phyloP scores from a whole-genome alignment of 495 filamentous ascomycete genomes.

The Talaromyces stipitatus region DNA sequence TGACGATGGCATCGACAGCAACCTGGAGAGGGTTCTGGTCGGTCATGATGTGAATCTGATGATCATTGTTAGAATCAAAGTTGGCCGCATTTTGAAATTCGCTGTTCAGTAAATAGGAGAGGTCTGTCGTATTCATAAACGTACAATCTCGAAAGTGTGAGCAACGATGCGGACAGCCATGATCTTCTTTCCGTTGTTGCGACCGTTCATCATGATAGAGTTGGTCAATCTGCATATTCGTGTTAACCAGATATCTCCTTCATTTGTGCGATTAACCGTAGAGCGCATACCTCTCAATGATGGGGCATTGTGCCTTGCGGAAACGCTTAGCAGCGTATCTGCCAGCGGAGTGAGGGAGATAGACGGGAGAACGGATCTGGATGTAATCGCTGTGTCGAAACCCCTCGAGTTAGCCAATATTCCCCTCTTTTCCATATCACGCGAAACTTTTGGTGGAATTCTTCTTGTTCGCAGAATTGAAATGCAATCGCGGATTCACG shows the following conservation, averaged over 20 bases:
- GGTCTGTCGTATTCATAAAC: too few species aligned
- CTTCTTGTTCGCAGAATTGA: conserved; percentile 10
- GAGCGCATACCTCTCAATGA: conserved; percentile 72
- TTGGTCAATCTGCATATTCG: conserved; percentile 63
- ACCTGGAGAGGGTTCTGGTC: conserved; percentile 99
- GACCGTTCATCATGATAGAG: conserved; percentile 99
- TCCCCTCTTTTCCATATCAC: conserved; percentile 6
- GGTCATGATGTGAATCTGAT: conserved; percentile 98
- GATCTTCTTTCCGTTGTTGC: conserved; percentile 99
- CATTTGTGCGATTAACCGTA: neutral
- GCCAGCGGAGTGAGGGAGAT: conserved; percentile 96
- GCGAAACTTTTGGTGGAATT: neutral
- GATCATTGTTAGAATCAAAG: neutral
- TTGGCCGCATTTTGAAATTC: neutral
- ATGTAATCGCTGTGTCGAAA: conserved; percentile 81
- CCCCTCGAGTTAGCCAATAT: conserved; percentile 38
- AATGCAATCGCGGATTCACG: conserved; percentile 31
- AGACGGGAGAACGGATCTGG: conserved; percentile 97
- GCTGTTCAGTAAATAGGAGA: neutral
- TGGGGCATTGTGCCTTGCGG: conserved; percentile 99
- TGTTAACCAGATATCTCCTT: neutral
- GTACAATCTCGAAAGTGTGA: conserved; percentile 97
- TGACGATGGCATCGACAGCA: conserved; percentile 98
- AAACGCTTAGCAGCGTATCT: conserved; percentile 99
- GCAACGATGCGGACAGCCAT: conserved; percentile 99